Evolutionary conservation across 805 yeast genomes (phyloP).

Genomic region (Jamesozyma jinghongensis): DNA sequence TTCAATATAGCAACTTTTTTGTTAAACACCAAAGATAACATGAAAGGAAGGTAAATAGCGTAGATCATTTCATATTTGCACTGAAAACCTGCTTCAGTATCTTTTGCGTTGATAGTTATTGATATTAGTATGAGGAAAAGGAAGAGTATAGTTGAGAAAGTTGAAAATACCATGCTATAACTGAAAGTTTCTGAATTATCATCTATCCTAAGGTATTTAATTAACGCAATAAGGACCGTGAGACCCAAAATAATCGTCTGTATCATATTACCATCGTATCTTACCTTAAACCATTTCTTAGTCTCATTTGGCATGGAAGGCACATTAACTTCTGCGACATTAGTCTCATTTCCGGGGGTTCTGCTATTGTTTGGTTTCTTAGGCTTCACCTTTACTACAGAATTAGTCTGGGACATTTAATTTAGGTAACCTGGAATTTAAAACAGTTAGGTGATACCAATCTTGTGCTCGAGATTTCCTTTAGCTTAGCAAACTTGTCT

Average conservation of each 20-base stretch:
- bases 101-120: not conserved
- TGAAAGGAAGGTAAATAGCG: constrained; percentile 28
- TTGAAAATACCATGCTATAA: not conserved
- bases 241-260: not conserved
- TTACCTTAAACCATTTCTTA: no score
- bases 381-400: no score
- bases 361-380: no score
- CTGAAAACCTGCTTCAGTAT: not conserved
- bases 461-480: no score
- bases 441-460: not conserved
- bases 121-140: not conserved
- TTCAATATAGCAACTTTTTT: constrained; percentile 23
- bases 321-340: no score
- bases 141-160: not conserved
- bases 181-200: not conserved
- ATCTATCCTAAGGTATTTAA: not conserved
- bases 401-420: no score
- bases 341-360: no score
- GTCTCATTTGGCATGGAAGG: no score
- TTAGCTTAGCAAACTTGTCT: no score
- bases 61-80: constrained; percentile 31
- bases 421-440: no score
- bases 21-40: constrained; percentile 24
- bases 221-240: not conserved
- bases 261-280: not conserved